Conservation (phyloP, 2,329 filamentous ascomycete species). For the Pochonia chlamydosporia region DNA sequence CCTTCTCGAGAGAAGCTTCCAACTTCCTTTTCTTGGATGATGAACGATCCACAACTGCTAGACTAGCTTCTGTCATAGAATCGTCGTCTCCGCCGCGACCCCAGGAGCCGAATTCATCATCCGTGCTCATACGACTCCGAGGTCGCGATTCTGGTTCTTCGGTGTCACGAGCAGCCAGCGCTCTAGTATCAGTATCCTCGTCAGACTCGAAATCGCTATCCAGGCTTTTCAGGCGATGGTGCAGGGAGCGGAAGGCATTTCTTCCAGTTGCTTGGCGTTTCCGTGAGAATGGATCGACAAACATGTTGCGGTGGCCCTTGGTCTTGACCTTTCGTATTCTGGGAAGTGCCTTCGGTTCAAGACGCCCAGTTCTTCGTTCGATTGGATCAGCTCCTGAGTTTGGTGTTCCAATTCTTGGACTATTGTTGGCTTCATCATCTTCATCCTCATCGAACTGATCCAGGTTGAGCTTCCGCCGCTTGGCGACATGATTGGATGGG, state of each 20-base stretch:
- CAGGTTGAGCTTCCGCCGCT: conserved; percentile 73
- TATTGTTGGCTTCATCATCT: conserved; percentile 55
- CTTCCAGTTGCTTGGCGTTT: conserved; percentile 51
- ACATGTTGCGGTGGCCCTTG: conserved; percentile 51
- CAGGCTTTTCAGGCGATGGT: conserved; percentile 62
- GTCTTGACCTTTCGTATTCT: conserved; percentile 67
- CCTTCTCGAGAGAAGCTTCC: conserved; percentile 56
- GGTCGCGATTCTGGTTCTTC: conserved; percentile 81
- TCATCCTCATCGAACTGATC: conserved; percentile 57
- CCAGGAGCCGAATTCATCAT: conserved; percentile 46
- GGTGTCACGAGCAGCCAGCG: conserved; percentile 62
- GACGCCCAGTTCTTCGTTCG: conserved; percentile 51
- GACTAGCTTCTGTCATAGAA: conserved; percentile 67
- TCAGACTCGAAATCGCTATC: conserved; percentile 78
- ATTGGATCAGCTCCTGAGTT: conserved; percentile 56
- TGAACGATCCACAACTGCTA: conserved; percentile 53
- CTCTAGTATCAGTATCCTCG: conserved; percentile 61
- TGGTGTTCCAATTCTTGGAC: conserved; percentile 58
- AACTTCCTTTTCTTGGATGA: conserved; percentile 67
- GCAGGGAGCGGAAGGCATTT: conserved; percentile 70
- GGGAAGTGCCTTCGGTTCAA: conserved; percentile 58
- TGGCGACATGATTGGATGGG: conserved; percentile 72
- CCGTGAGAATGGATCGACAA: conserved; percentile 62
- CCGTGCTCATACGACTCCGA: conserved; percentile 65
- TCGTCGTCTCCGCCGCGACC: conserved; percentile 50